Evolutionary conservation across 2,329 filamentous ascomycete species (phyloP).

Genomic region (Diplodia sapinea): DNA sequence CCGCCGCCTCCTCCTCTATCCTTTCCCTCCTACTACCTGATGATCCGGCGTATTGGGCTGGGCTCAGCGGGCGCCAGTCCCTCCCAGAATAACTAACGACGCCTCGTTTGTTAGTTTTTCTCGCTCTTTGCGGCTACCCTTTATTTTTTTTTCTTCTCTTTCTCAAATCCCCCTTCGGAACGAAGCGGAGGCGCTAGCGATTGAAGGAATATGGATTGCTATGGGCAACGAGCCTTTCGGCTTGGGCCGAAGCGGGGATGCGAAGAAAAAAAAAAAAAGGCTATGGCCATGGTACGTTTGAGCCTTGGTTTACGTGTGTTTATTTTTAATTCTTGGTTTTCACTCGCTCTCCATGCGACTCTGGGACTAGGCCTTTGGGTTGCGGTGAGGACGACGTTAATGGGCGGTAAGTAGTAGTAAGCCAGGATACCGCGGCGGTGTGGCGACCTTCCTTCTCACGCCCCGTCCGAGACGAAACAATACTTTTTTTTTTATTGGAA

Average conservation of each 20-base stretch:
- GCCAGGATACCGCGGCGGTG: background rate
- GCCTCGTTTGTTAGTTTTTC: no score
- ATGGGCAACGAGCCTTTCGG: background rate
- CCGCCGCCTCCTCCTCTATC: no score
- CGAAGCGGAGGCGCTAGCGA: background rate
- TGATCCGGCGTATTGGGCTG: no score
- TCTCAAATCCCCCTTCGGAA: background rate
- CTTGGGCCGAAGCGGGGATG: background rate
- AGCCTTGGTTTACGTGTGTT: background rate
- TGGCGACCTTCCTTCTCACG: background rate
- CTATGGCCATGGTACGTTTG: background rate
- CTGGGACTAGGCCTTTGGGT: background rate
- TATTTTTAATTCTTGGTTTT: background rate
- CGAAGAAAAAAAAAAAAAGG: no score
- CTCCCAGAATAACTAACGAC: no score
- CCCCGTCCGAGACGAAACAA: background rate
- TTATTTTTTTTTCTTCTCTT: no score
- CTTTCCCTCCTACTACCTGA: no score
- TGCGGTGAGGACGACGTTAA: background rate
- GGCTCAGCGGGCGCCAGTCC: no score
- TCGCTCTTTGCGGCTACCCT: no score
- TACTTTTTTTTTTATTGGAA: background rate
- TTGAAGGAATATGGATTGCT: background rate
- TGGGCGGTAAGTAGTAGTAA: background rate
- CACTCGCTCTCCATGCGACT: background rate